These are phyloP conservation scores for Epichloe scottii DNA, from an alignment of 2,329 filamentous ascomycete genomes.

Conservation along the genomic window DNA sequence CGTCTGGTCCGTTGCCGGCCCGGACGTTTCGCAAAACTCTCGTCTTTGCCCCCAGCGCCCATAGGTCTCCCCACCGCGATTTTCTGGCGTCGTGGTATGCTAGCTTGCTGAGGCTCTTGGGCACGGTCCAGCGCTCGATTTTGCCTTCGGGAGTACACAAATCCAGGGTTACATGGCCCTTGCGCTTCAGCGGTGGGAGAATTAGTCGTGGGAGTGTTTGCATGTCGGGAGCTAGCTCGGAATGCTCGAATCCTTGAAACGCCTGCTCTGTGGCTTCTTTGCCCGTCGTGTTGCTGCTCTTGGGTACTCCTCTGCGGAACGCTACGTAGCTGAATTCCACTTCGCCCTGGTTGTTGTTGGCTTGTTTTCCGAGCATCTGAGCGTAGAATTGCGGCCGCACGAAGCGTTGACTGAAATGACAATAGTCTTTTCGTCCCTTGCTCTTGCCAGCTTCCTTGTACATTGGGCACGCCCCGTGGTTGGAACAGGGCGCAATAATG, in stretches of 20 bases:
- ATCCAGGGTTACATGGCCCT: slow-evolving; percentile 79
- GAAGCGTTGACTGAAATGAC: slow-evolving; percentile 82
- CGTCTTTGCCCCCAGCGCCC: slow-evolving; percentile 90
- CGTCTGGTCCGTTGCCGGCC: slow-evolving; percentile 38
- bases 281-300: slow-evolving; percentile 29
- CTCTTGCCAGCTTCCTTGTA: slow-evolving; percentile 60
- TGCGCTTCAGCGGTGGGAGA: slow-evolving; percentile 71
- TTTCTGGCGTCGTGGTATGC: slow-evolving; percentile 92
- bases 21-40: slow-evolving; percentile 49
- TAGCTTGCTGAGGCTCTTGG: slow-evolving; percentile 64
- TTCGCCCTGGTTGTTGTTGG: slow-evolving; percentile 83
- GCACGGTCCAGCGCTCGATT: slow-evolving; percentile 89
- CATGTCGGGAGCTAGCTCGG: slow-evolving; percentile 34
- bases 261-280: slow-evolving; percentile 49
- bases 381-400: slow-evolving; percentile 75
- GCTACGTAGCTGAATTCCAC: slow-evolving; percentile 83
- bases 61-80: slow-evolving; percentile 81
- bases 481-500: slow-evolving; percentile 72
- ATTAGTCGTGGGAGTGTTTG: slow-evolving; percentile 68
- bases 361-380: slow-evolving; percentile 52
- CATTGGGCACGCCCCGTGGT: slow-evolving; percentile 81
- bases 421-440: slow-evolving; percentile 73
- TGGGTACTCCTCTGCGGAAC: slow-evolving; percentile 58
- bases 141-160: slow-evolving; percentile 76
- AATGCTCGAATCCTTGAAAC: slow-evolving; percentile 57